Conservation (phyloP, 2,329 filamentous ascomycete species). For the Epichloe coenophiala region DNA sequence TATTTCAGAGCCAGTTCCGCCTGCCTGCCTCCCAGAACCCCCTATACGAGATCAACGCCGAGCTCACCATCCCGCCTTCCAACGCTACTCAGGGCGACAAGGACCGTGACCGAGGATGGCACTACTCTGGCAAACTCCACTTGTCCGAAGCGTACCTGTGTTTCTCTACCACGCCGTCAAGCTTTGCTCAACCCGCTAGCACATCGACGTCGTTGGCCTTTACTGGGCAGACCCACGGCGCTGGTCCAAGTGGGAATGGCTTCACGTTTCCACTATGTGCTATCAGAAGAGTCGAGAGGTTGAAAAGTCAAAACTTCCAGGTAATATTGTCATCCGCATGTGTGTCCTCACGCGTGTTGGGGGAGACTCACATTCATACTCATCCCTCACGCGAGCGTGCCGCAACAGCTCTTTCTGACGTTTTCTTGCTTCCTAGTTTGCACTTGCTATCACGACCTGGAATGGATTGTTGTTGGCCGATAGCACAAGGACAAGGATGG, state of each 20-base stretch:
- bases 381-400: not conserved
- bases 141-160: constrained; percentile 90
- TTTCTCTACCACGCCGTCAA: constrained; percentile 87
- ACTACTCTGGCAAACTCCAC: constrained; percentile 86
- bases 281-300: constrained; percentile 78
- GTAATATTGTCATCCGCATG: constrained; percentile 19
- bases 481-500: constrained; percentile 35
- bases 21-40: constrained; percentile 86
- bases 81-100: constrained; percentile 59
- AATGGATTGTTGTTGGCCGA: constrained; percentile 57
- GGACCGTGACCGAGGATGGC: constrained; percentile 61
- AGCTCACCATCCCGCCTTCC: constrained; percentile 72
- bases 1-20: constrained; percentile 94
- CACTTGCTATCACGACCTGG: constrained; percentile 89
- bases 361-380: too few relatives aligned
- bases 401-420: not conserved
- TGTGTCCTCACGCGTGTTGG: not conserved
- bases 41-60: constrained; percentile 89
- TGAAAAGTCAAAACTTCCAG: constrained; percentile 83
- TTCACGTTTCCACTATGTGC: constrained; percentile 90
- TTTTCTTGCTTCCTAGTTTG: constrained; percentile 43
- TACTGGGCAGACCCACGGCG: constrained; percentile 84
- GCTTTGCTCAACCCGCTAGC: constrained; percentile 70
- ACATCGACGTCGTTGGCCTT: constrained; percentile 69
- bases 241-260: constrained; percentile 85